Base-by-base conservation (phyloP, 176 grass and related monocot genomes). In the Oryza nivara region DNA sequence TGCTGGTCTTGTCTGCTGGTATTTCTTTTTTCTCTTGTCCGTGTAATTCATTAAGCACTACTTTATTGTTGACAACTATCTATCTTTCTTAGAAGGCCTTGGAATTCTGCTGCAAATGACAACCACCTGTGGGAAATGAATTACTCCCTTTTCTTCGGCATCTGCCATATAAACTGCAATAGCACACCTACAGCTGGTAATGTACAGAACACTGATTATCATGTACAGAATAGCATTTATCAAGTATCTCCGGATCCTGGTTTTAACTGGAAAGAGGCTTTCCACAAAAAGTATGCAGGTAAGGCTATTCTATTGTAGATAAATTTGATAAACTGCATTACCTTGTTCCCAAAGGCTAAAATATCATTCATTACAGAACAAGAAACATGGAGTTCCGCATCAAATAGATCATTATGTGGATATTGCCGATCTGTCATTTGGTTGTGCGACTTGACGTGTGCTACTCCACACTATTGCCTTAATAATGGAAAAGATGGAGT, bases 31-130 rank as follows among this genome's bases (percentile, higher is more conserved):
- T 82, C 60, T 68, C 51, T 22, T 58, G 9, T 30, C 34, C 64
- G 60, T 82, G 1, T 75, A 86, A 20, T 13, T 35, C 46, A 79
- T 85, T 77, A 45, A 28, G 30, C 77, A 38, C 4, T 65, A 72
- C 72, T 70, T 77, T 75, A 41, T 65, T 77, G 41, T 83, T 63
- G n/a, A 5, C 82, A 67, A 78, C 48, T 70, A 26, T 83, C 26
- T 41, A 35, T 82, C 43, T 83, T 68, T 15, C 64, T 85, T 84
- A 70, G 54, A 95, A 98, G 93, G 87, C 45, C 93, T 71, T 98
- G 96, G 96, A 98, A 95, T 88, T 87, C 82, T 67, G 93, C 93
- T 68, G 92, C 93, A 75, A 92, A 72, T 67, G 92, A 93, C 77
- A 92, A 90, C 46, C 65, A 75, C 28, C 49, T 98, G 49, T 98